These are phyloP conservation scores for Saturnispora diversa DNA, from an alignment of 805 yeast genomes.

Conservation along the genomic window DNA sequence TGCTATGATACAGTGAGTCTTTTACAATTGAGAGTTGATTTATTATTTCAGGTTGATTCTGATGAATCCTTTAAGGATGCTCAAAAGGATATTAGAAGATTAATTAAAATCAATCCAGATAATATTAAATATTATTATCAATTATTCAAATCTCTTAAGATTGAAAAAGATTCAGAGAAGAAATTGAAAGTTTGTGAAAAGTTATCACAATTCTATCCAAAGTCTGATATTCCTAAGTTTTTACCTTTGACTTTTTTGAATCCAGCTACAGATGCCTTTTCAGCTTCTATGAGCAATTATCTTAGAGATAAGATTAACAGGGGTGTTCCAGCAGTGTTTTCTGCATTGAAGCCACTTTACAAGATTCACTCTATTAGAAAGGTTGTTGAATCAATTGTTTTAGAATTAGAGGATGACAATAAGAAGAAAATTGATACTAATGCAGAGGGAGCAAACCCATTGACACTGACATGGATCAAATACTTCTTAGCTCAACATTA, in stretches of 20 bases:
- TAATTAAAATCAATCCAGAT: slow-evolving; percentile 83
- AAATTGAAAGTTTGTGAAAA: slow-evolving; percentile 58
- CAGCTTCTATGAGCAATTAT: slow-evolving; percentile 43
- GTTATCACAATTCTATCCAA: slow-evolving; percentile 66
- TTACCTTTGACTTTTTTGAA: slow-evolving; percentile 70
- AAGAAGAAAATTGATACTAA: slow-evolving; percentile 6
- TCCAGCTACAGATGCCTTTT: slow-evolving; percentile 35
- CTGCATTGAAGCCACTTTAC: slow-evolving; percentile 76
- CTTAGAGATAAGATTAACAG: slow-evolving; percentile 54
- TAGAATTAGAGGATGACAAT: slow-evolving; percentile 34
- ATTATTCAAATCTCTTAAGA: slow-evolving; percentile 58
- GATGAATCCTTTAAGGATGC: slow-evolving; percentile 46
- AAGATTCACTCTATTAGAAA: slow-evolving; percentile 33
- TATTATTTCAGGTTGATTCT: slow-evolving; percentile 46
- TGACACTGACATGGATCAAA: slow-evolving; percentile 56
- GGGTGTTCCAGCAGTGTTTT: slow-evolving; percentile 88
- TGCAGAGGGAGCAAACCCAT: slow-evolving; percentile 30
- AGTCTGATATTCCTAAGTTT: slow-evolving; percentile 69
- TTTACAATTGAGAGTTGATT: slow-evolving; percentile 59
- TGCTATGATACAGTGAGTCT: slow-evolving; percentile 33
- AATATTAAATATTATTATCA: slow-evolving; percentile 53
- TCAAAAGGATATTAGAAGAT: slow-evolving; percentile 52
- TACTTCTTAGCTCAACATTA: slow-evolving; percentile 77
- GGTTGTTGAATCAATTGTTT: slow-evolving; percentile 46
- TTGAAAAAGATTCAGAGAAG: slow-evolving; percentile 38